phyloP scores from a whole-genome alignment of 106 monocot genomes.

The Posidonia australis region DNA sequence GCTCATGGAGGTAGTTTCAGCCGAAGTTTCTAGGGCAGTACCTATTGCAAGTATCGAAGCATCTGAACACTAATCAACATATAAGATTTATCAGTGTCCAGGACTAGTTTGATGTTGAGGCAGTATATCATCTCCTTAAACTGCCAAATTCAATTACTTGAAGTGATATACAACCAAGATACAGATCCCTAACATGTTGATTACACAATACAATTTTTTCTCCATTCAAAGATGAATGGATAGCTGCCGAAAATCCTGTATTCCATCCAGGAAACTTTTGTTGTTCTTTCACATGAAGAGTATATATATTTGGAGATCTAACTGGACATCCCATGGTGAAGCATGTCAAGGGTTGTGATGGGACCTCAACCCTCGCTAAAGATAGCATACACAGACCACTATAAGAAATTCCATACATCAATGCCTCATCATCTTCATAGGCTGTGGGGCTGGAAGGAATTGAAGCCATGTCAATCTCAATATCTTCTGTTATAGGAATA shows the following conservation, averaged over 20 bases:
- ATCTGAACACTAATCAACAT: no score
- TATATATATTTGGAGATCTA: slow-evolving; percentile 49
- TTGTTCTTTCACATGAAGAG: slow-evolving; percentile 47
- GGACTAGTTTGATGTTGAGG: no score
- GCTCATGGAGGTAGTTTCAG: no score
- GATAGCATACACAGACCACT: slow-evolving; percentile 62
- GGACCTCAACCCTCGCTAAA: slow-evolving; percentile 43
- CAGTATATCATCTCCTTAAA: slow-evolving; percentile 28
- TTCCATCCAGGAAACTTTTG: slow-evolving; percentile 71
- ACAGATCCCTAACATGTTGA: slow-evolving; percentile 78
- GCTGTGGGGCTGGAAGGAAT: not conserved
- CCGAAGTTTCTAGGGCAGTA: no score
- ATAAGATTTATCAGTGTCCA: no score
- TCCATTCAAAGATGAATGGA: slow-evolving; percentile 54
- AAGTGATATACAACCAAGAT: slow-evolving; percentile 66
- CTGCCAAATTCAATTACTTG: slow-evolving; percentile 65
- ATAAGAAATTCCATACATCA: slow-evolving; percentile 53
- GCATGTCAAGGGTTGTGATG: slow-evolving; percentile 35
- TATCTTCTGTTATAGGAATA: slow-evolving; percentile 42
- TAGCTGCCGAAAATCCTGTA: slow-evolving; percentile 65
- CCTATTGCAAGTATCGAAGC: no score
- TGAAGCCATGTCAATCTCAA: slow-evolving; percentile 20
- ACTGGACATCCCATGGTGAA: slow-evolving; percentile 59
- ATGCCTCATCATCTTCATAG: slow-evolving; percentile 36
- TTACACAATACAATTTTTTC: slow-evolving; percentile 54